These are phyloP conservation scores for Mucor indicus DNA, from an alignment of 371 early-diverging fungal genomes.

Conservation along the genomic window DNA sequence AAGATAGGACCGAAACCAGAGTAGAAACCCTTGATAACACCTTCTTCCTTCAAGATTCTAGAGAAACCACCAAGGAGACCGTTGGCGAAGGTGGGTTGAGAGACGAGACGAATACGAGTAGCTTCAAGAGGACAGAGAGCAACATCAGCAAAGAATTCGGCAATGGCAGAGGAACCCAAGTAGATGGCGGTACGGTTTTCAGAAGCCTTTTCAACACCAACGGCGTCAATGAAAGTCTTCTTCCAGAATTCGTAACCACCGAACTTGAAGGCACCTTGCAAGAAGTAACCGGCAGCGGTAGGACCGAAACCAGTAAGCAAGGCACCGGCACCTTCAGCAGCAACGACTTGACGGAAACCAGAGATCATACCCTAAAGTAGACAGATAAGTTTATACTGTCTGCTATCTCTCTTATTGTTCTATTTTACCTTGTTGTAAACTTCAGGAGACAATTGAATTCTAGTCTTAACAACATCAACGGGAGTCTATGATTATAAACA, in stretches of 20 bases:
- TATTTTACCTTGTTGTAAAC: slow-evolving; percentile 60
- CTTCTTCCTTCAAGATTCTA: slow-evolving; percentile 66
- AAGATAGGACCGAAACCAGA: slow-evolving; percentile 76
- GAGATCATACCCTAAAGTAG: slow-evolving; percentile 46
- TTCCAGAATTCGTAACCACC: slow-evolving; percentile 91
- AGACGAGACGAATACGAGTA: slow-evolving; percentile 76
- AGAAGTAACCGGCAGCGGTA: slow-evolving; percentile 82
- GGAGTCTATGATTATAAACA: slow-evolving; percentile 27
- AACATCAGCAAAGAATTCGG: slow-evolving; percentile 93
- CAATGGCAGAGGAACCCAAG: slow-evolving; percentile 79
- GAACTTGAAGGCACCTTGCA: slow-evolving; percentile 91
- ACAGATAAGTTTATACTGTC: background rate
- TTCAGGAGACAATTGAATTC: slow-evolving; percentile 65
- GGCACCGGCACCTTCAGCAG: slow-evolving; percentile 83
- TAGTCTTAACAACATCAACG: slow-evolving; percentile 65
- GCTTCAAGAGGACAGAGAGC: slow-evolving; percentile 81
- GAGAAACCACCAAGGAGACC: slow-evolving; percentile 65
- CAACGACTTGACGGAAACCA: slow-evolving; percentile 70
- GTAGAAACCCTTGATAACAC: slow-evolving; percentile 71
- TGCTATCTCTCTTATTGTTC: background rate
- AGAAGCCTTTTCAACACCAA: slow-evolving; percentile 75
- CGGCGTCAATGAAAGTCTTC: slow-evolving; percentile 69
- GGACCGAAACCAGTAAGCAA: slow-evolving; percentile 85
- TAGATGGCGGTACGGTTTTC: slow-evolving; percentile 85
- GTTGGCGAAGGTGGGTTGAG: slow-evolving; percentile 68